Percentiles rank a stretch among this genome's conserved stretches.
phyloP scores from a whole-genome alignment of 768 basidiomycete species.

The Exsudoporus frostii region DNA sequence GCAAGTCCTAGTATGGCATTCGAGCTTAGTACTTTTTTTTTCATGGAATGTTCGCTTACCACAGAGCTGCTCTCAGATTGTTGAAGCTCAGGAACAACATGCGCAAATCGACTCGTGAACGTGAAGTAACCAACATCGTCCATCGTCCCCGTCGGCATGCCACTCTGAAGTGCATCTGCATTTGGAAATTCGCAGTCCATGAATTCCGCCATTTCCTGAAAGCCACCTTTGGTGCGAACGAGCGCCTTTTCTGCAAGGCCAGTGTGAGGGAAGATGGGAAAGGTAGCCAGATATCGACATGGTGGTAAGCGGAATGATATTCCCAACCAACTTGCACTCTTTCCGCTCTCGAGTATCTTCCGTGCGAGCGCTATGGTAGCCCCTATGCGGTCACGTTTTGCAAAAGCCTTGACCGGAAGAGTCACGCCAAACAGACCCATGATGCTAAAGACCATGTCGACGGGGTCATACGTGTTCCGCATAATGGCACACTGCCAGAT shows the following conservation, averaged over 20 bases:
- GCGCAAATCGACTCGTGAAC: neutral
- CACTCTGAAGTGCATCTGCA: neutral
- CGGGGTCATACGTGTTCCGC: neutral
- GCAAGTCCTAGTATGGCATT: neutral
- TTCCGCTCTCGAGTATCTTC: neutral
- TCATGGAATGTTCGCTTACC: neutral
- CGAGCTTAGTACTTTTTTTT: neutral
- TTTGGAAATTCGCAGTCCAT: conserved; percentile 2
- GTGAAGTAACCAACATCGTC: neutral
- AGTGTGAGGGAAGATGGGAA: neutral
- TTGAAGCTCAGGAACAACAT: neutral
- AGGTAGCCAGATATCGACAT: neutral
- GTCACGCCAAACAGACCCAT: neutral
- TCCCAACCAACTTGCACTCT: neutral
- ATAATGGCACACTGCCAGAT: conserved; percentile 2
- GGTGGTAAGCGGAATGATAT: conserved; percentile 1
- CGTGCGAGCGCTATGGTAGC: neutral
- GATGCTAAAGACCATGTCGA: conserved; percentile 1
- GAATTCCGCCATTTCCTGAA: neutral
- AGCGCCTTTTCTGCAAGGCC: conserved; percentile 1
- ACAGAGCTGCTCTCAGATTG: neutral
- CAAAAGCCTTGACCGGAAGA: neutral
- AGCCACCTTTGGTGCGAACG: neutral
- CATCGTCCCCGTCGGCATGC: conserved; percentile 1
- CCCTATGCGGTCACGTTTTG: neutral